These are phyloP conservation scores for Leccinum barrowsii DNA, from an alignment of 768 basidiomycete species.

Conservation along the genomic window DNA sequence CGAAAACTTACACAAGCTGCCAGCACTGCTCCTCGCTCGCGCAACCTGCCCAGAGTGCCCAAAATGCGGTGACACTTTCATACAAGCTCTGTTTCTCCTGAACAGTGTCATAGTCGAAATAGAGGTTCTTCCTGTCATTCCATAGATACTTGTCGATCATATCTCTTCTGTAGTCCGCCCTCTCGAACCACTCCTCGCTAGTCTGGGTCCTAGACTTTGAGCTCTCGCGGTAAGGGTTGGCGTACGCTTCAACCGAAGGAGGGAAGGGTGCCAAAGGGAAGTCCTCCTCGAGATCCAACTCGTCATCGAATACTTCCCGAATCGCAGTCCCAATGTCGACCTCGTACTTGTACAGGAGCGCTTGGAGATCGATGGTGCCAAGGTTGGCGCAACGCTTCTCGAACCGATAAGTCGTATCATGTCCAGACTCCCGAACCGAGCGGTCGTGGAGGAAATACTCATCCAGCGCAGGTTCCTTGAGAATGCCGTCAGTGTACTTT, in stretches of 20 bases:
- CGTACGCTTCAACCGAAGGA: conserved; percentile 67
- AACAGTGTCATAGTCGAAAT: conserved; percentile 95
- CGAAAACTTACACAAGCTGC: conserved; percentile 76
- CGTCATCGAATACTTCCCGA: conserved; percentile 89
- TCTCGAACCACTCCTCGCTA: conserved; percentile 89
- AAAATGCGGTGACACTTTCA: conserved; percentile 95
- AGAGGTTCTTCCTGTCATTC: conserved; percentile 93
- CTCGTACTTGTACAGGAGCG: conserved; percentile 97
- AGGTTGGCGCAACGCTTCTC: conserved; percentile 98
- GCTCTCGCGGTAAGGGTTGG: conserved; percentile 54
- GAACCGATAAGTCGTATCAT: conserved; percentile 95
- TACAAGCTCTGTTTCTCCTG: conserved; percentile 90
- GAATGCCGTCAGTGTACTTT: conserved; percentile 81
- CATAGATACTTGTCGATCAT: conserved; percentile 93
- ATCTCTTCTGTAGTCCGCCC: conserved; percentile 78
- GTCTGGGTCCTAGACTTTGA: conserved; percentile 61
- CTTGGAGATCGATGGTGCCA: conserved; percentile 93
- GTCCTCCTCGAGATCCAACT: conserved; percentile 88
- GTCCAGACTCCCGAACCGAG: conserved; percentile 92
- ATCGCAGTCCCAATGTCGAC: conserved; percentile 98
- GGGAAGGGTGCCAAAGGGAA: conserved; percentile 93
- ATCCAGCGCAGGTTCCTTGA: conserved; percentile 86
- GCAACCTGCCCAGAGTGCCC: conserved; percentile 97
- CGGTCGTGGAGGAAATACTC: conserved; percentile 98
- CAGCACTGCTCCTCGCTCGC: conserved; percentile 94